Conservation (phyloP, 805 yeast species). For the Candida coleopterorum region DNA sequence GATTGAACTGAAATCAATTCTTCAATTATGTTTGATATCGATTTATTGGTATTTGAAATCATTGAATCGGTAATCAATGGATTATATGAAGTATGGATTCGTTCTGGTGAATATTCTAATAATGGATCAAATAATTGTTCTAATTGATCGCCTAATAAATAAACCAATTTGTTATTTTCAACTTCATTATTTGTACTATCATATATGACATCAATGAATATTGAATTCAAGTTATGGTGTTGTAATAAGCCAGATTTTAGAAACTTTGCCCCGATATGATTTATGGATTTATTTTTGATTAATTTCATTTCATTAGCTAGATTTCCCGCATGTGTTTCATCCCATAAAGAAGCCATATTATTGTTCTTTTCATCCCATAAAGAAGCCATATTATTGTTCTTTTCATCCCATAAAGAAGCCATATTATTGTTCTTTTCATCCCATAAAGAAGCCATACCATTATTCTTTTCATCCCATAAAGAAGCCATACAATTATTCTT, state of each 20-base stretch:
- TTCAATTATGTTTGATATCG: constrained; percentile 48
- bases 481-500: constrained; percentile 36
- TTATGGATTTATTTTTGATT: constrained; percentile 39
- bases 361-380: constrained; percentile 69
- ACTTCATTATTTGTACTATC: constrained; percentile 44
- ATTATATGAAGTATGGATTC: constrained; percentile 63
- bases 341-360: constrained; percentile 32
- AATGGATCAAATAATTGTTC: constrained; percentile 88
- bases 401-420: constrained; percentile 55
- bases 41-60: constrained; percentile 13
- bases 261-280: constrained; percentile 52
- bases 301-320: constrained; percentile 63
- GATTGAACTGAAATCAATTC: constrained; percentile 73
- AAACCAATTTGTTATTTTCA: constrained; percentile 71
- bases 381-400: constrained; percentile 30
- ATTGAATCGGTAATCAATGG: constrained; percentile 43
- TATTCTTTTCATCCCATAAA: constrained; percentile 64
- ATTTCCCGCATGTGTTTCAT: constrained; percentile 70
- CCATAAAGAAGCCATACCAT: too few species aligned
- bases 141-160: constrained; percentile 73
- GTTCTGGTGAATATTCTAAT: constrained; percentile 88
- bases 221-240: constrained; percentile 44
- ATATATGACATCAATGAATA: constrained; percentile 72
- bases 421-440: constrained; percentile 40
- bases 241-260: constrained; percentile 56